Conservation (phyloP, 1,284 basidiomycete genomes). For the Porogramme epimiltina region DNA sequence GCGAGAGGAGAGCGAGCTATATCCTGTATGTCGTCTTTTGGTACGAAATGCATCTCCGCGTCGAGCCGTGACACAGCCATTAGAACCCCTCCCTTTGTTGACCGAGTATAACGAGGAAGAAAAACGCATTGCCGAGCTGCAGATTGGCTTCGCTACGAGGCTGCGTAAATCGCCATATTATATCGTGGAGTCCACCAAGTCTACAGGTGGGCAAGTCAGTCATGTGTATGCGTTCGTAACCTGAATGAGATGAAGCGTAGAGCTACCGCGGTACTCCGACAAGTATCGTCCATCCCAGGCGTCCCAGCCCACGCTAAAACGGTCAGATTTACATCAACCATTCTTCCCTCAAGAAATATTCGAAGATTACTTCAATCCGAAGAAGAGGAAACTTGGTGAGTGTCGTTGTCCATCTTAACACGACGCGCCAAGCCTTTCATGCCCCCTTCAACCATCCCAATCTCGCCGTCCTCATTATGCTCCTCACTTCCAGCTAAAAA, state of each 20-base stretch:
- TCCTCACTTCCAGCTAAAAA: conserved; percentile 34
- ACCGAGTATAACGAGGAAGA: conserved; percentile 66
- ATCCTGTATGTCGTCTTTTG: conserved; percentile 60
- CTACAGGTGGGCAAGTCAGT: conserved; percentile 50
- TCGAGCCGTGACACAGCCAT: conserved; percentile 40
- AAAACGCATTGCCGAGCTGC: conserved; percentile 61
- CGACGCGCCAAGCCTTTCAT: too few species aligned
- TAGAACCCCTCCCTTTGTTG: conserved; percentile 63
- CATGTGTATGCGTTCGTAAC: neutral
- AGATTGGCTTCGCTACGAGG: conserved; percentile 64
- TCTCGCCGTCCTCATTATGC: too few species aligned
- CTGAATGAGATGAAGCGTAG: conserved; percentile 37
- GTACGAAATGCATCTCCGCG: conserved; percentile 2
- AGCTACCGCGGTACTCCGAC: conserved; percentile 77
- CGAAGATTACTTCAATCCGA: conserved; percentile 77
- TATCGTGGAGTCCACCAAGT: conserved; percentile 68
- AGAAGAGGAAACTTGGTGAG: conserved; percentile 56
- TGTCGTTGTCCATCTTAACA: too few species aligned
- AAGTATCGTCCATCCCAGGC: conserved; percentile 67
- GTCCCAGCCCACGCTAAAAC: conserved; percentile 64
- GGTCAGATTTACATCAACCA: conserved; percentile 66
- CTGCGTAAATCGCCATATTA: conserved; percentile 71
- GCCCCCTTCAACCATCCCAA: too few species aligned
- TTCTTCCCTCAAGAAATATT: conserved; percentile 80
- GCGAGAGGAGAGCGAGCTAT: conserved; percentile 71